Evolutionary conservation across 441 rosid species (phyloP).

Genomic region (Aquilaria agallochum): DNA sequence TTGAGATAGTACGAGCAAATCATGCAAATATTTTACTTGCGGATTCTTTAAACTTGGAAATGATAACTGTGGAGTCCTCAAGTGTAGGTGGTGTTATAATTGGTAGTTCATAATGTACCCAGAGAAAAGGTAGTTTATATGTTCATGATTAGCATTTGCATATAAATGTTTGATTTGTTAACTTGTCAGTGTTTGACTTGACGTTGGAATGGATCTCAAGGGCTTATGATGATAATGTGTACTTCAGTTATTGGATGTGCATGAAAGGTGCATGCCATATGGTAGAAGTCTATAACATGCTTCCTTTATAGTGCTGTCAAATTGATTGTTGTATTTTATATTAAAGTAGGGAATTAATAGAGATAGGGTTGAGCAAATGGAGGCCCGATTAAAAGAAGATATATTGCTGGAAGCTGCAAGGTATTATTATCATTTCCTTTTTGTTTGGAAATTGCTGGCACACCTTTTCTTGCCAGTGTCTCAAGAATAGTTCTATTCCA

Average conservation of each 20-base stretch:
- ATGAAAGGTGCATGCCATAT: neutral
- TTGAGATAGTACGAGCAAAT: conserved; percentile 1
- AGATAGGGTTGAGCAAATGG: conserved; percentile 96
- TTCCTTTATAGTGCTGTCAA: conserved; percentile 16
- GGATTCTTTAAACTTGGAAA: no score
- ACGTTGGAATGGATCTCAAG: no score
- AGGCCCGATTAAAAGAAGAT: conserved; percentile 89
- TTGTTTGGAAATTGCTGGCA: conserved; percentile 2
- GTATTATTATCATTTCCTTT: conserved; percentile 24
- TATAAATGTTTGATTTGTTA: no score
- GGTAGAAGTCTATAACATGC: neutral
- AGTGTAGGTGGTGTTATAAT: no score
- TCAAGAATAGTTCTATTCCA: conserved; percentile 5
- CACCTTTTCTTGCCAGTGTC: conserved; percentile 7
- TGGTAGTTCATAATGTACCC: no score
- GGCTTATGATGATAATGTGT: neutral
- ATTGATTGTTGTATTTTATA: conserved; percentile 17
- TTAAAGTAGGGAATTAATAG: conserved; percentile 86
- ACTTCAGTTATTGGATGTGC: conserved; percentile 1
- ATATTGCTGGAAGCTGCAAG: conserved; percentile 90
- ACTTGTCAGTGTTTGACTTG: no score
- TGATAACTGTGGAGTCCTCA: no score
- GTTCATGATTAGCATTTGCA: no score
- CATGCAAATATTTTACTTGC: conserved; percentile 8
- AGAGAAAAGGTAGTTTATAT: no score